These are phyloP conservation scores for Plasmodium inui DNA, from an alignment of 169 alveolate species.

Conservation along the genomic window DNA sequence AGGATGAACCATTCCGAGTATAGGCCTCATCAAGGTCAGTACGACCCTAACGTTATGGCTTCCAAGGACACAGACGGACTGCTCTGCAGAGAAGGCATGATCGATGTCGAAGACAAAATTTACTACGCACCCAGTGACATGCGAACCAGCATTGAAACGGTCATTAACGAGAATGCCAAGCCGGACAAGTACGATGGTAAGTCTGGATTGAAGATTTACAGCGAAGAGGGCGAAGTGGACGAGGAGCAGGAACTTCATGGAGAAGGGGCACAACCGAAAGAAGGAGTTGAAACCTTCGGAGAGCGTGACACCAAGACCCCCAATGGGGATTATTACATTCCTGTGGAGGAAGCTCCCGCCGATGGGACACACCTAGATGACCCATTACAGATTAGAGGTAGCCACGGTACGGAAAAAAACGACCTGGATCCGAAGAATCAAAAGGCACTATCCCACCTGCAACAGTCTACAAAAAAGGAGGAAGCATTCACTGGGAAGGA, in stretches of 20 bases:
- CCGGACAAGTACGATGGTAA: not conserved
- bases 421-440: not conserved
- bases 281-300: not conserved
- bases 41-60: not conserved
- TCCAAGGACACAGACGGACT: not conserved
- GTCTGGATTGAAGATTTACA: not conserved
- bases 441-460: not conserved
- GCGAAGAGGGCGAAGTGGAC: not conserved
- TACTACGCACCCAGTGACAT: slow-evolving; percentile 50
- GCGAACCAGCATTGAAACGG: slow-evolving; percentile 36
- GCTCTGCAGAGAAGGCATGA: not conserved
- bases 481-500: not conserved
- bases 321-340: not conserved
- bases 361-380: not conserved
- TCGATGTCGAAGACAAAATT: slow-evolving; percentile 21
- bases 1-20: not conserved
- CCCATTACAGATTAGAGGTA: not conserved
- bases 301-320: not conserved
- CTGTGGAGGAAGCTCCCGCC: not conserved
- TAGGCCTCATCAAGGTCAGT: not conserved
- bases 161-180: slow-evolving; percentile 7
- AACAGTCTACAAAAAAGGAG: not conserved
- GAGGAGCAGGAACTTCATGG: not conserved
- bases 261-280: not conserved
- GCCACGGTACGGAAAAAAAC: not conserved